Evolutionary conservation across 345 rosid genomes (phyloP), one percentile per base, ranked within the genome.

Genomic region (Gynandropsis gynandra): DNA sequence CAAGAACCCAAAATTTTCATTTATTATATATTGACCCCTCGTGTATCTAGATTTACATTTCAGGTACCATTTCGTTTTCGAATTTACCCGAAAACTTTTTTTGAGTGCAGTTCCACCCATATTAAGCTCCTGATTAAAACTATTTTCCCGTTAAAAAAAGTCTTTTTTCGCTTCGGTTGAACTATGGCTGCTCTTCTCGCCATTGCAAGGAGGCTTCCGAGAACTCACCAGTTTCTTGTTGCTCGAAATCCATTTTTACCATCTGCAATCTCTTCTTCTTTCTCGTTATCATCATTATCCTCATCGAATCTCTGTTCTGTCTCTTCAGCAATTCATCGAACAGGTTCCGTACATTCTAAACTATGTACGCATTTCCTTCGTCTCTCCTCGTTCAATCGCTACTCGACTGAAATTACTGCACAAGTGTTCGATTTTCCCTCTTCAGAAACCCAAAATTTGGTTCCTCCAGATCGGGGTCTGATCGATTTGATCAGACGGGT

Each of bases 301-400:
- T 15, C 13, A 27, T 29, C n/a, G 43, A 10, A 37, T 10, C 41
- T 10, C 11, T 10, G 10, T 36, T 59, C 60, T 31, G 47, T 61
- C 69, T 74, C 47, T 65, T 54, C 18, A 59, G 70, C 77, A 78
- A 78, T 78, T 78, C 78, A 56, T 75, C 83, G 58, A 81, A 48
- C 85, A 39, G n/a, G 59, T 58, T 52, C 24, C 37, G 17, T 45
- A 54, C 62, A 36, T 37, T 56, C 38, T 31, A 59, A 13, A 42
- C 17, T 53, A 19, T 34, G 63, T 9, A 45, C 18, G 21, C 17
- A 29, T 15, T 24, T 42, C 21, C 39, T 57, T 42, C 24, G 35
- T 57, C 69, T 61, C 61, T 44, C 68, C 42, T 4, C 67, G 10
- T 58, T 47, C 37, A 66, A 21, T 8, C 54, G 66, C 55, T 67